Evolutionary conservation across 1,284 basidiomycete species (phyloP).

Genomic region (Ustilago xerochloae): DNA sequence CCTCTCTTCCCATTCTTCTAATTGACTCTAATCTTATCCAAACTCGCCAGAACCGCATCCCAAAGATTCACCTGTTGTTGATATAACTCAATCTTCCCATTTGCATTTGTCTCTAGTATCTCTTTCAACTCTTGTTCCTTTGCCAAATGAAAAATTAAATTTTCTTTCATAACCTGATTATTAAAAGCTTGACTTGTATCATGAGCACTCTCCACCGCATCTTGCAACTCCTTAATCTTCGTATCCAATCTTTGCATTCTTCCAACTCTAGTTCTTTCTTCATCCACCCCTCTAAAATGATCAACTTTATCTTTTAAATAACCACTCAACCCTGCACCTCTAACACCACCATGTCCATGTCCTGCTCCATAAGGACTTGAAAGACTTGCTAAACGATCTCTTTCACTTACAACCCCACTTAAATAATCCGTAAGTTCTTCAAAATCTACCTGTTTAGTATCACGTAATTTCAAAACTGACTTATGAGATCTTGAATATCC

Average conservation of each 20-base stretch:
- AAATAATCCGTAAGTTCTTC: constrained; percentile 97
- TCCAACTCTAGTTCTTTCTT: constrained; percentile 89
- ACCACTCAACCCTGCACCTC: constrained; percentile 78
- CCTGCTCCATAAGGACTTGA: constrained; percentile 58
- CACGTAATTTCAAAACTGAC: constrained; percentile 89
- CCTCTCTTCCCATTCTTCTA: no score
- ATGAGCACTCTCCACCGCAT: constrained; percentile 92
- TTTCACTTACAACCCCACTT: constrained; percentile 86
- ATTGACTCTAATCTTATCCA: constrained; percentile 30
- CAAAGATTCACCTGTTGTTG: constrained; percentile 11
- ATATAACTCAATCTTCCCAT: constrained; percentile 92
- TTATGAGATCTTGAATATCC: constrained; percentile 90
- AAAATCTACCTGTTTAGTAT: constrained; percentile 98
- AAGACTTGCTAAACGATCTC: constrained; percentile 77
- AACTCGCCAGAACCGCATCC: constrained; percentile 33
- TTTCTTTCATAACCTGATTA: constrained; percentile 89
- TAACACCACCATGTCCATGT: constrained; percentile 68
- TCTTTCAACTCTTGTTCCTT: constrained; percentile 97
- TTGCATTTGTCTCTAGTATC: constrained; percentile 84
- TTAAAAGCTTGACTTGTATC: constrained; percentile 96
- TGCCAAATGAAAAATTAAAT: constrained; percentile 85
- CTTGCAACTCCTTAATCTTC: constrained; percentile 97
- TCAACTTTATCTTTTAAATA: constrained; percentile 96
- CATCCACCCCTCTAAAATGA: constrained; percentile 87
- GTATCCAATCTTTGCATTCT: constrained; percentile 89